These are phyloP conservation scores for Graphiopsis chlorocephala DNA, from an alignment of 2,329 filamentous ascomycete species.

Conservation along the genomic window DNA sequence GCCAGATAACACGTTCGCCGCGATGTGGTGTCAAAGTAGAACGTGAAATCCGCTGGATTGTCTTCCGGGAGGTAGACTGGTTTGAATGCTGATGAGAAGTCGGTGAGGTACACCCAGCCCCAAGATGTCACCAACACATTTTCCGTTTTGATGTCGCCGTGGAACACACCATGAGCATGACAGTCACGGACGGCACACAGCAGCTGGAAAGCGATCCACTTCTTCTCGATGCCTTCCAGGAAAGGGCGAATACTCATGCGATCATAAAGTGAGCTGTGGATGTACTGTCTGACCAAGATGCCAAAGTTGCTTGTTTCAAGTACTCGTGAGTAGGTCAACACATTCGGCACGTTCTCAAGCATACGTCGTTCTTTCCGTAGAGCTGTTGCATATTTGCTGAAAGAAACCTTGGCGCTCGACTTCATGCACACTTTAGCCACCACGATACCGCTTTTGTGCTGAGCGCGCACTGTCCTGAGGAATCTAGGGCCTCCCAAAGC, in stretches of 20 bases:
- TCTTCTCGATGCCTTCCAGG: conserved; percentile 95
- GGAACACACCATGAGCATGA: conserved; percentile 83
- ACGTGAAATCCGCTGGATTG: conserved; percentile 95
- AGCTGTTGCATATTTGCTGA: conserved; percentile 73
- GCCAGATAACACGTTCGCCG: conserved; percentile 92
- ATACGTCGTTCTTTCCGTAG: conserved; percentile 81
- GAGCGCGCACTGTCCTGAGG: conserved; percentile 92
- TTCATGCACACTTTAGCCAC: conserved; percentile 95
- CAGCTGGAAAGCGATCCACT: conserved; percentile 95
- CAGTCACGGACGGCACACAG: conserved; percentile 90
- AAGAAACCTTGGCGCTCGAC: conserved; percentile 69
- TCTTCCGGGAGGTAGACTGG: conserved; percentile 91
- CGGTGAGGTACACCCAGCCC: conserved; percentile 98
- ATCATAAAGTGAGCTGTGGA: conserved; percentile 96
- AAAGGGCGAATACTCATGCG: conserved; percentile 95
- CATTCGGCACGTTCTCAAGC: conserved; percentile 83
- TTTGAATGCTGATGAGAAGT: conserved; percentile 95
- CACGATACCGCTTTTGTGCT: conserved; percentile 85
- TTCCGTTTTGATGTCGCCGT: conserved; percentile 98
- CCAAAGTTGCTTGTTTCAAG: conserved; percentile 89
- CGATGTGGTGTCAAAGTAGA: conserved; percentile 93
- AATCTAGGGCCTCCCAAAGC: conserved; percentile 89
- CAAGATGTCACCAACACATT: conserved; percentile 96
- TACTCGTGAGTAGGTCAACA: conserved; percentile 82
- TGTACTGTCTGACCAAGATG: conserved; percentile 89